Conservation (phyloP, 257 asterid genomes). For the Forsythia suspensa region DNA sequence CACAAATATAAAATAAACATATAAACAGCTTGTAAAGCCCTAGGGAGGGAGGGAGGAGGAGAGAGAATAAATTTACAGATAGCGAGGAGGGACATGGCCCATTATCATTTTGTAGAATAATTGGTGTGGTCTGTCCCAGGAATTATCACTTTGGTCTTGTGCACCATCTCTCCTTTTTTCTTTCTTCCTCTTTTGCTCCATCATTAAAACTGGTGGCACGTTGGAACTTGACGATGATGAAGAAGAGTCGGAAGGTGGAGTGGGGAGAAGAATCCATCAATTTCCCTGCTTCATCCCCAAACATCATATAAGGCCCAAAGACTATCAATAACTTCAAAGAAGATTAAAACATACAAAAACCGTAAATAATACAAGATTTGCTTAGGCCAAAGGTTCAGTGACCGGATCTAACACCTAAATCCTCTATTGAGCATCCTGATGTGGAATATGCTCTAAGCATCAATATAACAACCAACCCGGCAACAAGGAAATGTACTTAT, state of each 20-base stretch:
- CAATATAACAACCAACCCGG: no score
- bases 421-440: no score
- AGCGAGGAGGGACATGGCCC: slow-evolving; percentile 99
- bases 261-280: slow-evolving; percentile 35
- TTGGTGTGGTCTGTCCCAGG: slow-evolving; percentile 75
- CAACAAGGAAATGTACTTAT: no score
- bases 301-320: no score
- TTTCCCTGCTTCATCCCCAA: no score
- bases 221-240: slow-evolving; percentile 30
- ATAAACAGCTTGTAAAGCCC: slow-evolving; percentile 23
- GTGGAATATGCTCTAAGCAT: no score
- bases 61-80: slow-evolving; percentile 54
- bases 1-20: no score
- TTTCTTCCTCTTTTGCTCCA: slow-evolving; percentile 35
- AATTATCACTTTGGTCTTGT: slow-evolving; percentile 69
- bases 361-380: no score
- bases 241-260: slow-evolving; percentile 21
- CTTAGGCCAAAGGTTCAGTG: no score
- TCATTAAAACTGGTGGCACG: slow-evolving; percentile 20
- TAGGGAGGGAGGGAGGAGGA: slow-evolving; percentile 21
- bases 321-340: no score
- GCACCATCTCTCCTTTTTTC: slow-evolving; percentile 51
- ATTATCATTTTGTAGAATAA: slow-evolving; percentile 88
- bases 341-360: no score
- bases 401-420: no score